Conservation (phyloP, 129 eudicot species). For the Ambrosia trifida region DNA sequence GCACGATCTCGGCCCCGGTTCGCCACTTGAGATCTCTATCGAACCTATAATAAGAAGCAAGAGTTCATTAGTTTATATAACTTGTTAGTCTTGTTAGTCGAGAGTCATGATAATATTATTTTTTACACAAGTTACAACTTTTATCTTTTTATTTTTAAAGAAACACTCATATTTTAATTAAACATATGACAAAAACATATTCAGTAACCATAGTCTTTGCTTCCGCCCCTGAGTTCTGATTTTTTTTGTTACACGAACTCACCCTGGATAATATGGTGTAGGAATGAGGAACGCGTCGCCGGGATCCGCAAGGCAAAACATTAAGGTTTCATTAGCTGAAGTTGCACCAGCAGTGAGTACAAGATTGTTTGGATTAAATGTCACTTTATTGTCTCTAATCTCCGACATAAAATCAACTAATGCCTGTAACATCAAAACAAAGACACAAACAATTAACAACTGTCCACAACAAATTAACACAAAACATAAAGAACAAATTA, state of each 20-base stretch:
- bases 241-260: not conserved
- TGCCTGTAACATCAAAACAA: conserved; percentile 44
- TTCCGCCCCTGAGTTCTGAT: not conserved
- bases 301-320: conserved; percentile 69
- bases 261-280: conserved; percentile 88
- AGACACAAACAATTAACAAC: not conserved
- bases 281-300: conserved; percentile 81
- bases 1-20: conserved; percentile 72
- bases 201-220: too few species aligned
- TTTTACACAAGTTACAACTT: too few species aligned
- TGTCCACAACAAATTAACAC: too few species aligned
- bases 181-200: too few species aligned
- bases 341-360: conserved; percentile 86
- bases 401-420: conserved; percentile 61
- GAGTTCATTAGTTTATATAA: conserved; percentile 4
- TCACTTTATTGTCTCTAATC: conserved; percentile 66
- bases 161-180: too few species aligned
- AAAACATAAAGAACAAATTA: not conserved
- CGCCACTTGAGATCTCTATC: conserved; percentile 86
- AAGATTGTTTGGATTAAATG: conserved; percentile 54
- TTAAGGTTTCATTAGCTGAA: conserved; percentile 71
- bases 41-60: conserved; percentile 34
- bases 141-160: too few species aligned
- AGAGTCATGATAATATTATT: too few species aligned
- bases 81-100: not conserved